Conservation (phyloP, 495 filamentous ascomycete genomes). For the Aspergillus hancockii region DNA sequence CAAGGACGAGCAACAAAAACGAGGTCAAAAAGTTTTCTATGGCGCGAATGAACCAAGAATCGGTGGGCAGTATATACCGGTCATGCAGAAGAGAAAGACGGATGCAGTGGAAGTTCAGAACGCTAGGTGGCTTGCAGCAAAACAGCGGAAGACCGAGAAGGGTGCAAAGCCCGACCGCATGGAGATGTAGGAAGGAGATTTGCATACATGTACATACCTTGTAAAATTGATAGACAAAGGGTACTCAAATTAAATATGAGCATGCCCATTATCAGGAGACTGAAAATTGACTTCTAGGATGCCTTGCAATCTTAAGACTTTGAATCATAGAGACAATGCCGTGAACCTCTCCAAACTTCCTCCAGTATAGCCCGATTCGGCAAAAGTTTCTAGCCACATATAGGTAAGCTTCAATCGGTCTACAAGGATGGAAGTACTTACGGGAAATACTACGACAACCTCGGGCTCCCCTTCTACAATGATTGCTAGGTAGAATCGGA, state of each 20-base stretch:
- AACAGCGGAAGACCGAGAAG: constrained; percentile 51
- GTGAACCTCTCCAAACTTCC: constrained; percentile 79
- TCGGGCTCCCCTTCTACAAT: constrained; percentile 89
- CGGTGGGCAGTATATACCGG: constrained; percentile 68
- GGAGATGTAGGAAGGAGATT: constrained; percentile 18
- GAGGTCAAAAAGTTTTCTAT: constrained; percentile 65
- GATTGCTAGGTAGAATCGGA: constrained; percentile 84
- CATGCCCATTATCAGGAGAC: not conserved
- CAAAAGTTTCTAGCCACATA: constrained; percentile 54
- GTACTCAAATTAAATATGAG: not conserved
- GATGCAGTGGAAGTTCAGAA: constrained; percentile 72
- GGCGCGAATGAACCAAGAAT: constrained; percentile 62
- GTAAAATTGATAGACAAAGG: constrained; percentile 12
- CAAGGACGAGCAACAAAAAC: constrained; percentile 25
- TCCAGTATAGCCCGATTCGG: constrained; percentile 72
- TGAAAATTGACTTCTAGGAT: not conserved
- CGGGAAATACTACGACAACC: constrained; percentile 90
- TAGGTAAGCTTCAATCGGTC: not conserved
- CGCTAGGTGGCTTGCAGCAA: constrained; percentile 70
- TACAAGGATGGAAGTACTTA: constrained; percentile 30
- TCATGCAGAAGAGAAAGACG: constrained; percentile 65
- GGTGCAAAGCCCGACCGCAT: constrained; percentile 13
- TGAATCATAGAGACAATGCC: constrained; percentile 74
- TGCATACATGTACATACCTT: constrained; percentile 24
- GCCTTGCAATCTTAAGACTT: constrained; percentile 35